Conservation (phyloP, 108 stramenopile genomes). For the Skeletonema grethae region DNA sequence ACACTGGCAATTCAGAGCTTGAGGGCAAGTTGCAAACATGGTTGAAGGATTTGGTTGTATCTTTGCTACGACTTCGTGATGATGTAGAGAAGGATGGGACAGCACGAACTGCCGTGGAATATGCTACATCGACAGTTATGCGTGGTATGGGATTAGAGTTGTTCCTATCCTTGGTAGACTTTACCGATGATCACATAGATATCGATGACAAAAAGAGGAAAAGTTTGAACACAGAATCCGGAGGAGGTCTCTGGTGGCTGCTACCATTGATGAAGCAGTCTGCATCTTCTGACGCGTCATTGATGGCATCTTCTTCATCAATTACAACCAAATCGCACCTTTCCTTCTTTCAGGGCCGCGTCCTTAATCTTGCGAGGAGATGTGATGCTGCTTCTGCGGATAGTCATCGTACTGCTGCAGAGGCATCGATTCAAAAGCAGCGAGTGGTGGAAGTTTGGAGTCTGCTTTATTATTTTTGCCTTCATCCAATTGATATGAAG, state of each 20-base stretch:
- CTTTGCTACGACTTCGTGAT: constrained; percentile 31
- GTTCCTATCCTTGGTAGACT: constrained; percentile 55
- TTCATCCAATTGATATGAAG: constrained; percentile 59
- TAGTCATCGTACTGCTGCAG: constrained; percentile 48
- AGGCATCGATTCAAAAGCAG: constrained; percentile 33
- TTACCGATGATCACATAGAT: constrained; percentile 40
- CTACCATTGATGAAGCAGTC: constrained; percentile 63
- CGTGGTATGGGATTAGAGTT: constrained; percentile 68
- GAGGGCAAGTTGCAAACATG: constrained; percentile 31
- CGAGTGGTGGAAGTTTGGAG: constrained; percentile 76
- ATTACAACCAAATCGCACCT: constrained; percentile 34
- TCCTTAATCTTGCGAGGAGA: constrained; percentile 65
- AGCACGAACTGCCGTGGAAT: constrained; percentile 55
- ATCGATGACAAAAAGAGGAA: constrained; percentile 12
- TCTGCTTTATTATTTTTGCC: constrained; percentile 70
- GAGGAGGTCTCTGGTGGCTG: constrained; percentile 62
- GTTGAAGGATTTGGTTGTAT: constrained; percentile 42
- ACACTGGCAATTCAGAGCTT: constrained; percentile 4
- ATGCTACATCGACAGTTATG: constrained; percentile 59
- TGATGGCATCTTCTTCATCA: constrained; percentile 5
- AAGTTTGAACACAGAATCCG: constrained; percentile 32
- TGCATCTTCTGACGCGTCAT: constrained; percentile 17
- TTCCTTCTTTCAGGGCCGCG: constrained; percentile 66
- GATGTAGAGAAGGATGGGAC: constrained; percentile 46
- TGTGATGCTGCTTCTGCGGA: constrained; percentile 62